phyloP scores from a whole-genome alignment of 2,329 filamentous ascomycete species.

The Xylaria sp. region DNA sequence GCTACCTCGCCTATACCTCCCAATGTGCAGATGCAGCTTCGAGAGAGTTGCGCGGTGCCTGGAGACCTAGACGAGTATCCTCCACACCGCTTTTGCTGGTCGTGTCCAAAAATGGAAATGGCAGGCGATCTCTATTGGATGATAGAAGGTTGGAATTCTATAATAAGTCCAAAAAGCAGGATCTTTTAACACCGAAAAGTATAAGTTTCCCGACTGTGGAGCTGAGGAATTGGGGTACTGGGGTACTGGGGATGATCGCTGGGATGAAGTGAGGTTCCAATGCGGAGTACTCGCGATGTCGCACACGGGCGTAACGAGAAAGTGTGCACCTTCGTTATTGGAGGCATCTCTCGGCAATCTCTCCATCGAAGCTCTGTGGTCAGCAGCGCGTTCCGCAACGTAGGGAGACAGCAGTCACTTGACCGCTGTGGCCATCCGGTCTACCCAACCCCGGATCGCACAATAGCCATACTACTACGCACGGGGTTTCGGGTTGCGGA shows the following conservation, averaged over 20 bases:
- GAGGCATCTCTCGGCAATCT: neutral
- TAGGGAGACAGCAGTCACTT: neutral
- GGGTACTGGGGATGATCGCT: conserved; percentile 7
- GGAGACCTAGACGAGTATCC: neutral
- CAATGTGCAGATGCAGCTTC: too few relatives aligned
- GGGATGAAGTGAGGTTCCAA: conserved; percentile 8
- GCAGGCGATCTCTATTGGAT: conserved; percentile 1
- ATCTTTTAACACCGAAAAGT: conserved; percentile 4
- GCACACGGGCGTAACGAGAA: conserved; percentile 3
- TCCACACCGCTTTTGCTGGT: neutral
- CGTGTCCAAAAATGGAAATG: neutral
- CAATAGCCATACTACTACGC: conserved; percentile 18
- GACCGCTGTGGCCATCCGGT: neutral
- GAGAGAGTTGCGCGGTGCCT: neutral
- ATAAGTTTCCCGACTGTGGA: conserved; percentile 28
- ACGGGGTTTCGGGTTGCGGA: conserved; percentile 17
- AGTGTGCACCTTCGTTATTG: neutral
- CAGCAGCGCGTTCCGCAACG: too few relatives aligned
- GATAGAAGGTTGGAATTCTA: conserved; percentile 4
- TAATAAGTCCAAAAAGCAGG: neutral
- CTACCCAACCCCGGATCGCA: conserved; percentile 3
- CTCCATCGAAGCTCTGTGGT: neutral
- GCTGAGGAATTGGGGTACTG: conserved; percentile 27
- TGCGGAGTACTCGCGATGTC: conserved; percentile 25
- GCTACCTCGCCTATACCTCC: neutral